A percentile compares a stretch with the other conserved stretches of the same genome.
phyloP scores from a whole-genome alignment of 192 early-diverging fungal genomes.

The Obelidium mucronatum region DNA sequence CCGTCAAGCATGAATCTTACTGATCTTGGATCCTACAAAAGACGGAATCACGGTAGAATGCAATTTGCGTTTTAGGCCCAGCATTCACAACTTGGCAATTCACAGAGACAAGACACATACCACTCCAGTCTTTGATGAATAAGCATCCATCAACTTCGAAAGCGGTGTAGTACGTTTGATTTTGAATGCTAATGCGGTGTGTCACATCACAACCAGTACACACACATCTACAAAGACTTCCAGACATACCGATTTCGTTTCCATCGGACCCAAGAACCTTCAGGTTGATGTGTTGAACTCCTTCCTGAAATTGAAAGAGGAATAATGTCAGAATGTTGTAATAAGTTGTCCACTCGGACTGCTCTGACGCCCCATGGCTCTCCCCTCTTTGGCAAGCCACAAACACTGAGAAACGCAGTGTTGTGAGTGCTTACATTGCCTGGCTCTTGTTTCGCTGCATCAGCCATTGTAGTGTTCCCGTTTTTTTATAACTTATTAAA shows the following conservation, averaged over 20 bases:
- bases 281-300: constrained; percentile 85
- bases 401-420: too few relatives aligned
- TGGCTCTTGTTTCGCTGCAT: too few relatives aligned
- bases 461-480: too few relatives aligned
- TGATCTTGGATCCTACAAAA: constrained; percentile 70
- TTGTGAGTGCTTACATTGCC: too few relatives aligned
- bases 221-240: neutral
- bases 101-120: constrained; percentile 43
- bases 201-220: neutral
- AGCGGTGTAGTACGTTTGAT: constrained; percentile 93
- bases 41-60: too few relatives aligned
- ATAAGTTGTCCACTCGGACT: neutral
- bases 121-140: constrained; percentile 83
- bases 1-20: constrained; percentile 96
- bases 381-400: neutral
- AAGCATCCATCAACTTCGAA: constrained; percentile 94
- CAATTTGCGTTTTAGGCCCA: neutral
- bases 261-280: constrained; percentile 79
- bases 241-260: constrained; percentile 72
- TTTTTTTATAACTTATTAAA: too few relatives aligned
- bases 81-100: too few relatives aligned
- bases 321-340: too few relatives aligned
- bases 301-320: neutral
- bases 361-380: neutral
- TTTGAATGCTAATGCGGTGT: constrained; percentile 83